These are phyloP conservation scores for Backusella psychrophila DNA, from an alignment of 192 early-diverging fungal genomes.

Conservation along the genomic window DNA sequence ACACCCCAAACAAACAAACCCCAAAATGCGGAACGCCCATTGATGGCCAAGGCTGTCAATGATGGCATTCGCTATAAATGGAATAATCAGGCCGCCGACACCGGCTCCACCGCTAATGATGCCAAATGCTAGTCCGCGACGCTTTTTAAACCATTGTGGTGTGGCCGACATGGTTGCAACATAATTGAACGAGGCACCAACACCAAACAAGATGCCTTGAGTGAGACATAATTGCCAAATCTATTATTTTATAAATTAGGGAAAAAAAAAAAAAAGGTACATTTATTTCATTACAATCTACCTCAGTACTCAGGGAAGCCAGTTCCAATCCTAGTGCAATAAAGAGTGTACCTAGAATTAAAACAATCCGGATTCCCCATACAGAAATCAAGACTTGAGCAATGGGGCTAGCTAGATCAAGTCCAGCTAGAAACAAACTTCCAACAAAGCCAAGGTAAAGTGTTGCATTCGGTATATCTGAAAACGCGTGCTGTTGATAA, in stretches of 20 bases:
- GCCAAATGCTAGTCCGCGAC: conserved; percentile 54
- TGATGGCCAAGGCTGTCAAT: conserved; percentile 48
- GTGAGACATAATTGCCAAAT: conserved; percentile 61
- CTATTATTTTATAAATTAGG: conserved; percentile 6
- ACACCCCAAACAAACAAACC: conserved; percentile 18
- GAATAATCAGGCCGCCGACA: conserved; percentile 65
- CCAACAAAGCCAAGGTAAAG: conserved; percentile 25
- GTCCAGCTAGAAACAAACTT: background rate
- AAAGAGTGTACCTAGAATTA: conserved; percentile 3
- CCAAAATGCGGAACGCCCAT: conserved; percentile 42
- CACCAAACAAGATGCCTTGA: conserved; percentile 57
- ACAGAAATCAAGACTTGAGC: conserved; percentile 16
- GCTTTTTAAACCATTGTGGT: conserved; percentile 56
- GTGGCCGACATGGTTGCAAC: conserved; percentile 33
- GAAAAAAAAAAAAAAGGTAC: background rate
- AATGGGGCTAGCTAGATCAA: conserved; percentile 17
- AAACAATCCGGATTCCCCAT: background rate
- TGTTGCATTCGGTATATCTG: conserved; percentile 9
- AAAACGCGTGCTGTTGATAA: conserved; percentile 19
- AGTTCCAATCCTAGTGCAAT: conserved; percentile 13
- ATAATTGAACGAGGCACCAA: conserved; percentile 36
- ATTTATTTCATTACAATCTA: background rate
- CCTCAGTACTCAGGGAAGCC: conserved; percentile 23
- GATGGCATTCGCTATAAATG: conserved; percentile 53
- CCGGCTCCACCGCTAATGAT: conserved; percentile 61